Conservation (phyloP, 768 basidiomycete species). For the Tylopilus subfusipes region DNA sequence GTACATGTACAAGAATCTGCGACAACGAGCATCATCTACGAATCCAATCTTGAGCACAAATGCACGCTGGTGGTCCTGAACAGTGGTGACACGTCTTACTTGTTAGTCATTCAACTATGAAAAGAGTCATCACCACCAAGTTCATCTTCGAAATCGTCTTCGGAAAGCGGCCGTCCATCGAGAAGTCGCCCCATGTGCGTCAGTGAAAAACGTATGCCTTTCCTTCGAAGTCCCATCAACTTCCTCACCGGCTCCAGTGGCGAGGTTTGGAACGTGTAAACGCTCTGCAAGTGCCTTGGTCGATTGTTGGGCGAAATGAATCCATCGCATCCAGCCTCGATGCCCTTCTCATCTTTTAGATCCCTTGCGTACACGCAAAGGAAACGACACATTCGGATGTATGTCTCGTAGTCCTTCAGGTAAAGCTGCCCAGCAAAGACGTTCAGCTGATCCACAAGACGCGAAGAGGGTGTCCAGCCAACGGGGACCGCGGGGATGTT, state of each 20-base stretch:
- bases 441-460: slow-evolving; percentile 24
- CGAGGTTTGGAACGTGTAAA: slow-evolving; percentile 31
- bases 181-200: slow-evolving; percentile 45
- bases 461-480: neutral
- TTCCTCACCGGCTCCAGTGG: slow-evolving; percentile 31
- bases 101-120: too few relatives aligned
- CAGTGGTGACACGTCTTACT: too few relatives aligned
- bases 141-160: slow-evolving; percentile 9
- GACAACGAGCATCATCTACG: too few relatives aligned
- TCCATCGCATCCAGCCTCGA: slow-evolving; percentile 15
- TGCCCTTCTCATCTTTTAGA: neutral
- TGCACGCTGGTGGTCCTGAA: too few relatives aligned
- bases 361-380: slow-evolving; percentile 27
- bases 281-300: neutral
- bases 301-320: slow-evolving; percentile 20
- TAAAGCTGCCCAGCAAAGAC: slow-evolving; percentile 34
- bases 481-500: neutral
- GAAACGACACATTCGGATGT: slow-evolving; percentile 27
- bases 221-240: slow-evolving; percentile 33
- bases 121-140: neutral
- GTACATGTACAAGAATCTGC: too few relatives aligned
- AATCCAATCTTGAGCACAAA: too few relatives aligned
- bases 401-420: slow-evolving; percentile 25
- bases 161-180: slow-evolving; percentile 21
- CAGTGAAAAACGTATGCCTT: slow-evolving; percentile 34